A percentile compares a stretch with the other conserved stretches of the same genome.
Evolutionary conservation across 768 basidiomycete genomes (phyloP).

Genomic region (Leccinum uliginosum): DNA sequence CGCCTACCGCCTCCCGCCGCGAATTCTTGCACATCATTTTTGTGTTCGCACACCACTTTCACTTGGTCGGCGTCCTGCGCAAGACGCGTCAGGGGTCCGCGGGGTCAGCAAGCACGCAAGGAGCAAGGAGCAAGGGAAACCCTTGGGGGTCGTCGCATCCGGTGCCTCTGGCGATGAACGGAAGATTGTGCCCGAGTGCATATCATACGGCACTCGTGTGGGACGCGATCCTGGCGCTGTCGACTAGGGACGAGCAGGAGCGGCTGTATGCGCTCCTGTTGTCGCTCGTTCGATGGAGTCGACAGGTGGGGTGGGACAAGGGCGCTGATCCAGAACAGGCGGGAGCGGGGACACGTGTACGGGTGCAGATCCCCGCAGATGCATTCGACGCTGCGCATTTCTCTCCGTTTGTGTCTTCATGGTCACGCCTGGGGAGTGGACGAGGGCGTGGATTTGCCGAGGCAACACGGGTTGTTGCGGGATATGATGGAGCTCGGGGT

Average conservation of each 20-base stretch:
- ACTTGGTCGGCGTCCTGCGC: constrained; percentile 48
- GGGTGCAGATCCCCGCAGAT: constrained; percentile 22
- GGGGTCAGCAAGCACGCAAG: no score
- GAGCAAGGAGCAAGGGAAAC: no score
- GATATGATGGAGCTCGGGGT: no score
- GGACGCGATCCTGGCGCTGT: no score
- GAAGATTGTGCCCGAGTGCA: no score
- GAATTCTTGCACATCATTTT: constrained; percentile 31
- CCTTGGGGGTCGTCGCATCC: no score
- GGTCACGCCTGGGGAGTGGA: constrained; percentile 25
- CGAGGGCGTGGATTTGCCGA: no score
- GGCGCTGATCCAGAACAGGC: not conserved
- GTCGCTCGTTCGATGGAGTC: not conserved
- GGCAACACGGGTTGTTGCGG: no score
- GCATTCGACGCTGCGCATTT: constrained; percentile 41
- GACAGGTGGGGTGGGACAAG: not conserved
- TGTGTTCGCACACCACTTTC: constrained; percentile 50
- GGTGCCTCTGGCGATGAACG: no score
- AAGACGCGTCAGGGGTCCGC: no score
- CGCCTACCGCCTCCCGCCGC: constrained; percentile 20
- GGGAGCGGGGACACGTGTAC: no score
- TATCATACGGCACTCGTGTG: no score
- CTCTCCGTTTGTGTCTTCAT: constrained; percentile 46
- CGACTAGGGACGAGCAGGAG: not conserved
- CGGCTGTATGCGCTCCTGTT: not conserved